Conservation (phyloP, 2,329 filamentous ascomycete species). For the Talaromyces sp. region DNA sequence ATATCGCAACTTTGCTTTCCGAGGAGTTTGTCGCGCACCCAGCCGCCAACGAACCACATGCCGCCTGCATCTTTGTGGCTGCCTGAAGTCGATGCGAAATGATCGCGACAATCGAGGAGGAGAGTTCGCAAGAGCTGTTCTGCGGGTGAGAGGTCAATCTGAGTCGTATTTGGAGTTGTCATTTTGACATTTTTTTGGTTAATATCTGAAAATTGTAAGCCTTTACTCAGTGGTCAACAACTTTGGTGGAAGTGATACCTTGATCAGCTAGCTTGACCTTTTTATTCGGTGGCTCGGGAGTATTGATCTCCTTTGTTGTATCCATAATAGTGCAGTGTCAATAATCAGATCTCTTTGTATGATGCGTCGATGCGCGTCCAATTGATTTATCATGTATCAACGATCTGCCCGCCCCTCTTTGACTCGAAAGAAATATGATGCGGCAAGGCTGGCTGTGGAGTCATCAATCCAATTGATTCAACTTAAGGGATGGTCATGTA, state of each 20-base stretch:
- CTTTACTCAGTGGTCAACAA: not conserved
- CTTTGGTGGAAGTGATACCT: not conserved
- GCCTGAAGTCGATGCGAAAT: not conserved
- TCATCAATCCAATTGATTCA: not conserved
- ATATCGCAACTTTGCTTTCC: conserved; percentile 6
- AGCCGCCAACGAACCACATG: conserved; percentile 17
- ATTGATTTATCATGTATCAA: not conserved
- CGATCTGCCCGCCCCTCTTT: not conserved
- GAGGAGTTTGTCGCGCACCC: conserved; percentile 14
- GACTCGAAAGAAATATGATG: not conserved
- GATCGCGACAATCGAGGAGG: conserved; percentile 6
- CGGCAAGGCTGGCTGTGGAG: not conserved
- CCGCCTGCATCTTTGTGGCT: not conserved
- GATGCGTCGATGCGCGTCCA: not conserved
- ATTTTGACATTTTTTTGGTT: not conserved
- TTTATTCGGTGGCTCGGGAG: conserved; percentile 5
- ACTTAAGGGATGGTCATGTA: not conserved
- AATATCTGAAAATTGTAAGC: not conserved
- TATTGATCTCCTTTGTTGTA: not conserved
- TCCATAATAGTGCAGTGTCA: not conserved
- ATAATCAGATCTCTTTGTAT: not conserved
- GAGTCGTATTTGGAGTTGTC: not conserved
- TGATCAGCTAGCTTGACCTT: conserved; percentile 2
- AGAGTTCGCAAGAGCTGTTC: conserved; percentile 8
- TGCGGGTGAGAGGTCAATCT: conserved; percentile 1